Percentiles rank a stretch among this genome's conserved stretches.
phyloP scores from a whole-genome alignment of 2,329 filamentous ascomycete genomes.

The Paecilomyces dactylethromorphus region DNA sequence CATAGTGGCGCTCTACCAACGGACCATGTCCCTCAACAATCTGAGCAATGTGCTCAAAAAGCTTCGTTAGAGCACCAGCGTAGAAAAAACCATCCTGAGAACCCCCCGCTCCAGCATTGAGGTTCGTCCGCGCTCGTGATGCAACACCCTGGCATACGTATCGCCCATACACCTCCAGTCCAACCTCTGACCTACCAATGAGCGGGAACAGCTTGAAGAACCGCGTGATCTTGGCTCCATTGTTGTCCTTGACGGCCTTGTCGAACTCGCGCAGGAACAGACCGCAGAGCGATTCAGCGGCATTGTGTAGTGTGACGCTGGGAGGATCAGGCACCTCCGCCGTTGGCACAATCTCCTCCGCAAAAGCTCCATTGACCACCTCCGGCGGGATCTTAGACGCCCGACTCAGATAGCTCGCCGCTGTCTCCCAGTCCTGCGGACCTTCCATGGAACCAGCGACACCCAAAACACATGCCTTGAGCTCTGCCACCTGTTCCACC shows the following conservation, averaged over 20 bases:
- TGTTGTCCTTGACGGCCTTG: slow-evolving; percentile 77
- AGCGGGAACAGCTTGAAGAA: slow-evolving; percentile 98
- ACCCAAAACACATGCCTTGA: slow-evolving; percentile 92
- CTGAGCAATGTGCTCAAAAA: slow-evolving; percentile 96
- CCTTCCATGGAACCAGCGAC: slow-evolving; percentile 95
- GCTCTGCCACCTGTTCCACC: slow-evolving; percentile 92
- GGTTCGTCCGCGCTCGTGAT: slow-evolving; percentile 68
- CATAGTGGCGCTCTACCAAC: slow-evolving; percentile 91
- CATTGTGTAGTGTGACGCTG: slow-evolving; percentile 75
- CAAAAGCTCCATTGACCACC: slow-evolving; percentile 79
- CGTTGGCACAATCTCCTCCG: slow-evolving; percentile 85
- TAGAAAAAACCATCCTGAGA: slow-evolving; percentile 80
- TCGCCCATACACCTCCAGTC: slow-evolving; percentile 86
- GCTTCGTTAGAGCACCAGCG: slow-evolving; percentile 76
- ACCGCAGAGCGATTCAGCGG: slow-evolving; percentile 81
- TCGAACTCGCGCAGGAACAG: slow-evolving; percentile 94
- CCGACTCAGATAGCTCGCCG: slow-evolving; percentile 79
- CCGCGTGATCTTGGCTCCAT: slow-evolving; percentile 81
- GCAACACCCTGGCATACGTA: slow-evolving; percentile 97
- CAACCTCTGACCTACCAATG: slow-evolving; percentile 81
- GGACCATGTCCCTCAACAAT: slow-evolving; percentile 89
- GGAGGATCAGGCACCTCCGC: slow-evolving; percentile 92
- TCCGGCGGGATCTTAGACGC: slow-evolving; percentile 73
- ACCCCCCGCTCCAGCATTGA: slow-evolving; percentile 61
- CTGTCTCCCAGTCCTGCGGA: slow-evolving; percentile 97